These are phyloP conservation scores for Capronia epimyces DNA, from an alignment of 2,329 filamentous ascomycete genomes.

Conservation along the genomic window DNA sequence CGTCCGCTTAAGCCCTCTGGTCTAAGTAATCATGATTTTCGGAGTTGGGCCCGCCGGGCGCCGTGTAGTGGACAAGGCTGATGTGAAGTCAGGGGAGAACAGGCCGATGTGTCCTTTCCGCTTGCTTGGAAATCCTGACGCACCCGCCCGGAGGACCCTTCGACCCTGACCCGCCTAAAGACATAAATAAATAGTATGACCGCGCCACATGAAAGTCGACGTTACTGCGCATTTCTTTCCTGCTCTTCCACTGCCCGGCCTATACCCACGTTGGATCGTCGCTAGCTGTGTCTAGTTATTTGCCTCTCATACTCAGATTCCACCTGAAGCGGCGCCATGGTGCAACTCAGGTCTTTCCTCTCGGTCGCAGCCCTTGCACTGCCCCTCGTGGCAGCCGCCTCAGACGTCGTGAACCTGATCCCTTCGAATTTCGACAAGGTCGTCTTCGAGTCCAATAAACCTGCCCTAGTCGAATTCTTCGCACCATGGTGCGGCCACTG, in stretches of 20 bases:
- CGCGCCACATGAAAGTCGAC: not conserved
- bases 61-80: slow-evolving; percentile 15
- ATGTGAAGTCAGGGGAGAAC: slow-evolving; percentile 4
- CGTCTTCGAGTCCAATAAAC: slow-evolving; percentile 86
- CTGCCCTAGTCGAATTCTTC: slow-evolving; percentile 95
- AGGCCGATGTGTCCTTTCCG: slow-evolving; percentile 10
- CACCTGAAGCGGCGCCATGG: slow-evolving; percentile 10
- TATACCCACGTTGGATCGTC: not conserved
- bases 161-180: not conserved
- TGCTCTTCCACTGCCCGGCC: not conserved
- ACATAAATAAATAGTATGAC: slow-evolving; percentile 1
- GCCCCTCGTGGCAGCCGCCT: slow-evolving; percentile 60
- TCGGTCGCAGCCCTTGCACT: slow-evolving; percentile 37
- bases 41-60: not conserved
- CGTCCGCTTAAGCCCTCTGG: not conserved
- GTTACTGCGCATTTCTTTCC: not conserved
- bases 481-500: slow-evolving; percentile 99
- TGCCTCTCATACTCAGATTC: not conserved
- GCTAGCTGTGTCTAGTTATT: not conserved
- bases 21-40: slow-evolving; percentile 2
- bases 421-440: slow-evolving; percentile 88
- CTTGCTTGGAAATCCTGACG: slow-evolving; percentile 16
- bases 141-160: not conserved
- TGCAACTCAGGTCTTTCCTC: slow-evolving; percentile 20
- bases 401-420: slow-evolving; percentile 82